These are phyloP conservation scores for Cavenderia fasciculata DNA, from an alignment of 78 protist species.

Conservation along the genomic window DNA sequence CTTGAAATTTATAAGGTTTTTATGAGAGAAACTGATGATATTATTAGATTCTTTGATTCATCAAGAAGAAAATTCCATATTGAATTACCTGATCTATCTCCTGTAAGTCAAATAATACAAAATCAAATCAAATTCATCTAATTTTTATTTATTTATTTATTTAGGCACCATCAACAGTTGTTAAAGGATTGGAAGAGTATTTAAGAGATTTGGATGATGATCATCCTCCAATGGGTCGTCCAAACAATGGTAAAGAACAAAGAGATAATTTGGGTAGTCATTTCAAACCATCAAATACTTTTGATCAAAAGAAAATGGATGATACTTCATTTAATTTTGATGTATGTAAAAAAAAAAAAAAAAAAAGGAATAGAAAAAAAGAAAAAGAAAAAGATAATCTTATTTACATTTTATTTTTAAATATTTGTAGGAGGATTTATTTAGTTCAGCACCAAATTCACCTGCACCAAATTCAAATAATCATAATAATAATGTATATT, in stretches of 20 bases:
- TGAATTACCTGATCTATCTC: constrained; percentile 61
- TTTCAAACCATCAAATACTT: not conserved
- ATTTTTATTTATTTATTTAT: no score
- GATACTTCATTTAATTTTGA: constrained; percentile 24
- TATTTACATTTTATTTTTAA: not conserved
- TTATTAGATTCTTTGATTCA: constrained; percentile 69
- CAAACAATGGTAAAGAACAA: not conserved
- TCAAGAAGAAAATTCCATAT: constrained; percentile 76
- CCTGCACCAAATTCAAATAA: no score
- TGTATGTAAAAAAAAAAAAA: not conserved
- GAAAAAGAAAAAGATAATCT: no score
- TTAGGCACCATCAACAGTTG: constrained; percentile 76
- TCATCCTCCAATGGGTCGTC: not conserved
- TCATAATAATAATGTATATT: no score
- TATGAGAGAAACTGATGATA: constrained; percentile 76
- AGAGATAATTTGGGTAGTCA: constrained; percentile 2
- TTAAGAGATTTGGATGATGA: constrained; percentile 56
- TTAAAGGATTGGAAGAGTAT: constrained; percentile 73
- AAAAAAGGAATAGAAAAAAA: no score
- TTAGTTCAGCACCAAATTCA: constrained; percentile 10
- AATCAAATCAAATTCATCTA: not conserved
- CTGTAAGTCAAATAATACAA: not conserved
- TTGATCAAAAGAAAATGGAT: constrained; percentile 15
- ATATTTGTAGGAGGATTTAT: not conserved
- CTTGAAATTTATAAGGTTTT: constrained; percentile 73